Evolutionary conservation across 306 rosid species (phyloP).

Genomic region (Lathyrus sativus): DNA sequence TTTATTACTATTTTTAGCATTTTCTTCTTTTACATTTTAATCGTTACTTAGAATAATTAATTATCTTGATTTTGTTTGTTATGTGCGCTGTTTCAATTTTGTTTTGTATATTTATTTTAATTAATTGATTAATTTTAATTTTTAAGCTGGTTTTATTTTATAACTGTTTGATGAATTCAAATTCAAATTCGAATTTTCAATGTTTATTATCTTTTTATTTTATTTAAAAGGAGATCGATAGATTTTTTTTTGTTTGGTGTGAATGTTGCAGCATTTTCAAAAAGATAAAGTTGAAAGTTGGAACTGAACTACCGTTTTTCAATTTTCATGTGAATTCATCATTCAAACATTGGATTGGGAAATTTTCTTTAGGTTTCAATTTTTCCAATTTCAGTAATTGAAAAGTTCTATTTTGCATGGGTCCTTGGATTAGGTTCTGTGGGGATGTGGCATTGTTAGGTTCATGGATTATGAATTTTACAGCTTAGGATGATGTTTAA

Average conservation of each 20-base stretch:
- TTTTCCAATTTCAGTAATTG: constrained; percentile 9
- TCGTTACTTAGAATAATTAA: not conserved
- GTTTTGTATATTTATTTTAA: not conserved
- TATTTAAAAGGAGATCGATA: not conserved
- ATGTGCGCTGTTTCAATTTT: constrained; percentile 20
- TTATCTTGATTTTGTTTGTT: constrained; percentile 24
- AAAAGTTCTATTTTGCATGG: constrained; percentile 25
- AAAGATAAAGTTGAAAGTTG: constrained; percentile 12
- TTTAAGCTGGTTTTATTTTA: not conserved
- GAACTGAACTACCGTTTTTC: constrained; percentile 29
- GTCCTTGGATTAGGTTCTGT: constrained; percentile 35
- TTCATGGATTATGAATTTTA: constrained; percentile 38
- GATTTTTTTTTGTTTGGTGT: constrained; percentile 11
- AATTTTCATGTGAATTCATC: constrained; percentile 24
- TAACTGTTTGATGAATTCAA: constrained; percentile 16
- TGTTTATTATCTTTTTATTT: constrained; percentile 10
- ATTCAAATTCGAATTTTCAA: constrained; percentile 4
- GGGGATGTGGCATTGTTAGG: constrained; percentile 38
- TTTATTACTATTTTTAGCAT: constrained; percentile 2
- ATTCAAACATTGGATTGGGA: constrained; percentile 24
- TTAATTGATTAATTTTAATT: not conserved
- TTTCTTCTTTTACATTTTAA: not conserved
- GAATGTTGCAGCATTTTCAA: constrained; percentile 23
- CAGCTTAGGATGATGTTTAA: constrained; percentile 43
- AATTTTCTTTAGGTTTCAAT: constrained; percentile 1